Evolutionary conservation across 257 asterid genomes (phyloP), one percentile per base, ranked within the genome.

Genomic region (Solanum gandarillasii): DNA sequence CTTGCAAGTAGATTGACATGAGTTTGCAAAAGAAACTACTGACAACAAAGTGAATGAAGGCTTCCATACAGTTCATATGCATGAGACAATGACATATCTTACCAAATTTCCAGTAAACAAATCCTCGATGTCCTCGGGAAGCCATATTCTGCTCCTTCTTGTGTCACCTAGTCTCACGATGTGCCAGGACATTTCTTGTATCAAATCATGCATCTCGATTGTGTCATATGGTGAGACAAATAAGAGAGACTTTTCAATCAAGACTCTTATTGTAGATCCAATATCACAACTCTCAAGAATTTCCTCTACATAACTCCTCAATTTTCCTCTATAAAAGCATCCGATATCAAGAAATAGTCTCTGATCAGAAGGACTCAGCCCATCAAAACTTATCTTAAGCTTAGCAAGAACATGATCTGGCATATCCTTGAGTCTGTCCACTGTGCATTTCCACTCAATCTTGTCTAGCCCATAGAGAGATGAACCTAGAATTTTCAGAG

Each of bases 401-500:
- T 21, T 55, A 67, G 46, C 81, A 65, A 87, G 65, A 81, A 87
- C 83, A 7, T 68, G 25, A 73, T 81, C 18, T 20, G 87, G 89
- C 62, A 73, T 27, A 29, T 39, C 70, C 84, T 41, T 41, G 18
- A 87, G 87, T 32, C 86, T 58, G 12, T 87, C 83, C 27, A 82
- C 34, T 5, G 58, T 6, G 38, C 71, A 27, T 82, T 14, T 27
- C 89, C 89, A 87, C 1, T n/a, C 55, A 12, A 4, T 16, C 32
- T 12, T 65, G 31, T 79, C 87, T 38, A n/a, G 34, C 35, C 87
- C 87, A 12, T n/a, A 87, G 48, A 87, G 82, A 36, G 23, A 79
- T 3, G 83, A 87, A 20, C 89, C 89, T 71, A 87, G 73, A 43
- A 87, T 82, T 81, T 87, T 81, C 36, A 87, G 58, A 75, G 88